Evolutionary conservation across 2,329 filamentous ascomycete genomes (phyloP).

Genomic region (Pseudogymnoascus sp.): DNA sequence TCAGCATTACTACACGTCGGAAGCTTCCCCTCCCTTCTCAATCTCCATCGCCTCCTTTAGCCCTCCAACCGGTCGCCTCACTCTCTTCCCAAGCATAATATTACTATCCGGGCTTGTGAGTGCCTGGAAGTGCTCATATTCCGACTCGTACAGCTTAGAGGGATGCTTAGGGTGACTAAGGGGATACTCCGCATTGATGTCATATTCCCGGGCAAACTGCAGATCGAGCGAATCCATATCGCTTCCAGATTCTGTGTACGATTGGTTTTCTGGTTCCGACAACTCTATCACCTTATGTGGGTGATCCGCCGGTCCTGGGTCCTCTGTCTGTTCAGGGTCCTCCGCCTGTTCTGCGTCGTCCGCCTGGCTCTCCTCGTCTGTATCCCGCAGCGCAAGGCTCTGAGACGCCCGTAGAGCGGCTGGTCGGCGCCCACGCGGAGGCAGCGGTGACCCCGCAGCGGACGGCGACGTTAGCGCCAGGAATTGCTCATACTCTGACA

Average conservation of each 20-base stretch:
- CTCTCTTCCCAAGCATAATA: conserved; percentile 21
- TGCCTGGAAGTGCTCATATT: conserved; percentile 25
- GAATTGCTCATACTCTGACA: conserved; percentile 11
- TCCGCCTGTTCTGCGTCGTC: conserved; percentile 13
- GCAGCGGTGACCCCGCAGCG: background rate
- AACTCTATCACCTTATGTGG: too few species aligned
- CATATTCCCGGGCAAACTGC: conserved; percentile 23
- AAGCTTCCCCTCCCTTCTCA: background rate
- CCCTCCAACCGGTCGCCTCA: conserved; percentile 13
- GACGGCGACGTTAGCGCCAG: conserved; percentile 6
- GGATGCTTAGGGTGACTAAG: too few species aligned
- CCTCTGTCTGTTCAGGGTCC: conserved; percentile 16
- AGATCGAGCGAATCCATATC: conserved; percentile 10
- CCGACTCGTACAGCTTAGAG: conserved; percentile 8
- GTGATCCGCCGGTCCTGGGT: background rate
- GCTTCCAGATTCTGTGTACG: conserved; percentile 12
- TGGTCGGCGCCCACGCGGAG: conserved; percentile 7
- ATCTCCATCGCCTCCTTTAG: conserved; percentile 7
- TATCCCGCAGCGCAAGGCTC: conserved; percentile 6
- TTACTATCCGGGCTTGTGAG: conserved; percentile 19
- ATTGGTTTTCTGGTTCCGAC: too few species aligned
- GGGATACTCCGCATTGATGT: conserved; percentile 6
- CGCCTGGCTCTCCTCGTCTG: conserved; percentile 10
- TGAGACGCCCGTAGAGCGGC: conserved; percentile 8
- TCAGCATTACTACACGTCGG: background rate